These are phyloP conservation scores for Papilionanthe hybrid DNA, from an alignment of 116 monocot species.

Conservation along the genomic window DNA sequence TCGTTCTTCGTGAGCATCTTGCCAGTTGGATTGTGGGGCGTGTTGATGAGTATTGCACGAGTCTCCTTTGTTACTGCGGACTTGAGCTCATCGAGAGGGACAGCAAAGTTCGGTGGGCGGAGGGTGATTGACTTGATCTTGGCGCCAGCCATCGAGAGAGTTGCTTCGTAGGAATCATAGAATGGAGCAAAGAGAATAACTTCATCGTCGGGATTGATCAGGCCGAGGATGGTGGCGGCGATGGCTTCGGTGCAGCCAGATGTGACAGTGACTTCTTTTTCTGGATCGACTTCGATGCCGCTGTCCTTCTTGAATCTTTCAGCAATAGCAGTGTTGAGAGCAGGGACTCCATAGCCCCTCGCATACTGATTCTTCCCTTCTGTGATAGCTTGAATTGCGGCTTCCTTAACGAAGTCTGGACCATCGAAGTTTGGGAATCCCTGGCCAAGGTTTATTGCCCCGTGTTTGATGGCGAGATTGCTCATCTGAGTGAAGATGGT, in stretches of 20 bases:
- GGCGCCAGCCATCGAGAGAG: constrained; percentile 93
- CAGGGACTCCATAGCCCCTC: constrained; percentile 83
- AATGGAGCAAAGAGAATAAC: constrained; percentile 94
- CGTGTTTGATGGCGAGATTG: constrained; percentile 78
- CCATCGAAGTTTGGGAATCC: constrained; percentile 99
- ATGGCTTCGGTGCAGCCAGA: constrained; percentile 98
- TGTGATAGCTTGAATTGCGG: constrained; percentile 81
- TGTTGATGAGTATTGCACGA: constrained; percentile 85
- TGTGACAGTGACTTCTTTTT: constrained; percentile 95
- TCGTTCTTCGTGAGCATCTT: constrained; percentile 87
- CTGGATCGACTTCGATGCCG: constrained; percentile 66
- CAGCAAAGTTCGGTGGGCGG: constrained; percentile 68
- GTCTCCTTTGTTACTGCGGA: constrained; percentile 55
- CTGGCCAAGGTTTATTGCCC: constrained; percentile 95
- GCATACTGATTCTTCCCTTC: constrained; percentile 96
- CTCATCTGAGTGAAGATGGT: constrained; percentile 99
- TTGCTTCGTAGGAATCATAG: constrained; percentile 91
- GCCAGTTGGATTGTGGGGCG: constrained; percentile 96
- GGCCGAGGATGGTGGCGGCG: constrained; percentile 86
- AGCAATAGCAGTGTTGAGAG: constrained; percentile 73
- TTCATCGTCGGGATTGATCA: constrained; percentile 93
- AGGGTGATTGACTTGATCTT: constrained; percentile 72
- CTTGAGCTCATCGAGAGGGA: constrained; percentile 70
- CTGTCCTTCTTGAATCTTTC: constrained; percentile 77
- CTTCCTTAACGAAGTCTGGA: constrained; percentile 97